Percentiles rank a stretch among this genome's conserved stretches.
These are phyloP conservation scores for Myriosclerotinia scirpicola DNA, from an alignment of 2,329 filamentous ascomycete genomes.

Conservation along the genomic window DNA sequence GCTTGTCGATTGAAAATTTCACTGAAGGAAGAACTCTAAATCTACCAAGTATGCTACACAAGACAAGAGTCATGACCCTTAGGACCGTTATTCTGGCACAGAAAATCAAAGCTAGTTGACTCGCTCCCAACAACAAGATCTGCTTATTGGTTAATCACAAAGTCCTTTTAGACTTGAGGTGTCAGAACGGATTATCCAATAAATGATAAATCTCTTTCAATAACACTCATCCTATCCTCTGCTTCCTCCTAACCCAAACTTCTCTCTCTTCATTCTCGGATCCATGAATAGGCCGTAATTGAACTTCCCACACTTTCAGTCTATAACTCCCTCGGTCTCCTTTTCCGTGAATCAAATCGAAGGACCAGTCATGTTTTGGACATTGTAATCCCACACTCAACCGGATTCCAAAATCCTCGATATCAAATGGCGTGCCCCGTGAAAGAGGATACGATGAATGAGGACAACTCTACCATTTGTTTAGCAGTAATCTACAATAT, in stretches of 20 bases:
- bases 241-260: slow-evolving; percentile 32
- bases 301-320: slow-evolving; percentile 63
- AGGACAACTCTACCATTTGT: slow-evolving; percentile 56
- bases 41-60: too few relatives aligned
- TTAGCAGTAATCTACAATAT: background rate
- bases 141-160: too few relatives aligned
- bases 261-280: slow-evolving; percentile 25
- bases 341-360: slow-evolving; percentile 64
- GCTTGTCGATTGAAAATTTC: too few relatives aligned
- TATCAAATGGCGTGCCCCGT: slow-evolving; percentile 63
- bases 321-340: slow-evolving; percentile 62
- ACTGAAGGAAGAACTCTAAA: too few relatives aligned
- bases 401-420: slow-evolving; percentile 68
- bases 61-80: too few relatives aligned
- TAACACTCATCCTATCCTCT: slow-evolving; percentile 29
- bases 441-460: slow-evolving; percentile 68
- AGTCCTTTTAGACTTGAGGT: too few relatives aligned
- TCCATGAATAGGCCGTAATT: slow-evolving; percentile 46
- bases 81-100: too few relatives aligned
- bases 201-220: slow-evolving; percentile 24
- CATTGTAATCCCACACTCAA: slow-evolving; percentile 64
- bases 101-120: too few relatives aligned
- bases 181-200: too few relatives aligned
- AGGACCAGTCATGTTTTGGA: slow-evolving; percentile 70
- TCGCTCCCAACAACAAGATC: too few relatives aligned